Evolutionary conservation across 306 rosid species (phyloP), one percentile per base, ranked within the genome.

Genomic region (Dryas drummondii): DNA sequence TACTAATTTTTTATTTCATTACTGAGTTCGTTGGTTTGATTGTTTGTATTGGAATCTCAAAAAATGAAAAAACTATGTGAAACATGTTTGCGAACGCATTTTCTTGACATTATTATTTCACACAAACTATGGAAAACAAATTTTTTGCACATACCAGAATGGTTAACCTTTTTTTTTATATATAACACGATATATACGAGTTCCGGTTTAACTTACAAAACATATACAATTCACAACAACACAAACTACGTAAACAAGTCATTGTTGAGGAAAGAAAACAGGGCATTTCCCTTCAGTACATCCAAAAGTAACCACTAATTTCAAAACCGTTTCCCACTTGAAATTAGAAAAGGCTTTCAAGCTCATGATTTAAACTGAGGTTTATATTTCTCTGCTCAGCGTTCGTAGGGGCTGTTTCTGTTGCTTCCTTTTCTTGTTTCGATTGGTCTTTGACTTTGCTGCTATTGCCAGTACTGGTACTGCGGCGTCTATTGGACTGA

Each of bases 171-270:
- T 79, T 82, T 82, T 83, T 81, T 74, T 72, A 83, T 79, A 86
- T 71, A 85, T 85, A 71, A 84, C 80, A 84, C 26, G 71, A 79
- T 83, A 78, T 75, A 87, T 80, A 82, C 87, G 71, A 73, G 82
- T 79, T 71, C 86, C 72, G 70, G 80, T 79, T 78, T 80, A 86
- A 78, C 88, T 89, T 89, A 86, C 90, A 89, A 82, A 86, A 86
- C 90, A 94, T 91, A 88, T 94, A 91, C 97, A 93, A 77, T 88
- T 91, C 84, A 82, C 81, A 84, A 84, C 65, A 81, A 81, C 81
- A 78, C 87, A 86, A 86, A 70, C 80, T 80, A 76, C 88, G 60
- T 83, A 70, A 86, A 76, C 68, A 83, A 85, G 92, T 85, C 90
- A 85, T 87, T 90, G 84, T 54, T 77, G 73, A 77, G 86, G 84